These are phyloP conservation scores for Arthrocladium fulminans DNA, from an alignment of 2,329 filamentous ascomycete genomes.

Conservation along the genomic window DNA sequence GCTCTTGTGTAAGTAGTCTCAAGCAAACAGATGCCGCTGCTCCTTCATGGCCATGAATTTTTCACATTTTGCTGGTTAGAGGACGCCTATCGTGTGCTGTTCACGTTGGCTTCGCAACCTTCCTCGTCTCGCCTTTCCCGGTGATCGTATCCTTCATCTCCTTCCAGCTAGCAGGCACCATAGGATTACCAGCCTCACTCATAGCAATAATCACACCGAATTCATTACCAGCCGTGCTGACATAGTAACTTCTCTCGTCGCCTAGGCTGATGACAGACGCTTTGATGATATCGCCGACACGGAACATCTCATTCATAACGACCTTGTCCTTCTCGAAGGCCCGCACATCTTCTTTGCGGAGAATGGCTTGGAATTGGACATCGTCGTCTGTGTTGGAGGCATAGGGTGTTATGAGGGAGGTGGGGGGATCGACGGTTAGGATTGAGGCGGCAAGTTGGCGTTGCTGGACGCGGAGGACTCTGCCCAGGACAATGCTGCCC, in stretches of 20 bases:
- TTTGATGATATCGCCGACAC: conserved; percentile 83
- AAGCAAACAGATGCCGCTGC: too few relatives aligned
- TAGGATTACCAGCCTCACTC: conserved; percentile 77
- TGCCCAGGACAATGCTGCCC: conserved; percentile 68
- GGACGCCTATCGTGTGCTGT: neutral
- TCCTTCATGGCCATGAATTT: too few relatives aligned
- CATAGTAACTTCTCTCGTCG: conserved; percentile 90
- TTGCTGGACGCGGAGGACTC: conserved; percentile 75
- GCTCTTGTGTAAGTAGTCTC: too few relatives aligned
- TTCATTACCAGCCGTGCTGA: conserved; percentile 85
- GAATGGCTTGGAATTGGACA: conserved; percentile 65
- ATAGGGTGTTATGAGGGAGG: conserved; percentile 12
- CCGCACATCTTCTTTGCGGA: conserved; percentile 81
- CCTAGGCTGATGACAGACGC: conserved; percentile 84
- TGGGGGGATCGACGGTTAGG: conserved; percentile 61
- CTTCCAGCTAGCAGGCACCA: conserved; percentile 92
- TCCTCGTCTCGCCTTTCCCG: conserved; percentile 67
- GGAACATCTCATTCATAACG: conserved; percentile 80
- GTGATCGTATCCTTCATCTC: conserved; percentile 82
- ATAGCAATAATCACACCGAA: conserved; percentile 88
- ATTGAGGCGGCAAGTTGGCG: conserved; percentile 81
- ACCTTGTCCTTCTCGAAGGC: conserved; percentile 95
- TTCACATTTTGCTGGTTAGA: too few relatives aligned
- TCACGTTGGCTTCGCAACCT: conserved; percentile 87
- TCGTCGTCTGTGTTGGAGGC: conserved; percentile 50